Evolutionary conservation across 306 rosid species (phyloP), one percentile per base, ranked within the genome.

Genomic region (Trifolium dubium): DNA sequence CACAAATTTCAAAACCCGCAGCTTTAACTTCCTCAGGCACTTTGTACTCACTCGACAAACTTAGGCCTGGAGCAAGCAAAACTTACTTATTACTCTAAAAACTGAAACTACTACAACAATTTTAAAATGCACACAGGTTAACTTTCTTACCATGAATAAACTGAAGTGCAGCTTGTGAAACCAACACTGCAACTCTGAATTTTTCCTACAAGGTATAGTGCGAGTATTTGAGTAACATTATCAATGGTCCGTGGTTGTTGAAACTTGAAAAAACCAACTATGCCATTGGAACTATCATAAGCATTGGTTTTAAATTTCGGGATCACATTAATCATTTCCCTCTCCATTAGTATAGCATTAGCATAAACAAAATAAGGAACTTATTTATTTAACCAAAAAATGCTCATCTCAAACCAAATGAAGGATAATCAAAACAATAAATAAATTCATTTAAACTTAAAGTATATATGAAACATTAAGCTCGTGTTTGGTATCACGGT

Each of bases 111-210:
- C 50, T 4, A 11, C 37, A 74, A 43, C 49, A 62, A 77, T 31
- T 14, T 5, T 30, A 46, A 62, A 32, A 79, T 34, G 15, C 4
- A 9, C 43, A 63, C 32, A 61, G 34, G 61, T 77, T 73, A 70
- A 75, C 31, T 69, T 46, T 41, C 87, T 82, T 82, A 92, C 99
- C 97, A 55, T 92, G 88, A 73, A 94, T 92, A 83, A 94, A 94
- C 82, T 94, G 97, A 66, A 94, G 99, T 11, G 99, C 99, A 68
- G 99, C 99, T 89, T 94, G 97, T 39, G 99, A 94, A 77, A 94
- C 99, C 89, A 94, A 83, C 81, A 94, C 94, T 67, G 99, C 99
- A 75, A 94, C 96, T 88, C 97, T 86, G 83, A 94, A 92, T 86
- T 94, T 94, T 85, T 94, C 99, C 97, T 92, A 74, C 85, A 79